A percentile compares a stretch with the other conserved stretches of the same genome.
Conservation (phyloP, 1,284 basidiomycete species). For the Ceratobasidium sp. region DNA sequence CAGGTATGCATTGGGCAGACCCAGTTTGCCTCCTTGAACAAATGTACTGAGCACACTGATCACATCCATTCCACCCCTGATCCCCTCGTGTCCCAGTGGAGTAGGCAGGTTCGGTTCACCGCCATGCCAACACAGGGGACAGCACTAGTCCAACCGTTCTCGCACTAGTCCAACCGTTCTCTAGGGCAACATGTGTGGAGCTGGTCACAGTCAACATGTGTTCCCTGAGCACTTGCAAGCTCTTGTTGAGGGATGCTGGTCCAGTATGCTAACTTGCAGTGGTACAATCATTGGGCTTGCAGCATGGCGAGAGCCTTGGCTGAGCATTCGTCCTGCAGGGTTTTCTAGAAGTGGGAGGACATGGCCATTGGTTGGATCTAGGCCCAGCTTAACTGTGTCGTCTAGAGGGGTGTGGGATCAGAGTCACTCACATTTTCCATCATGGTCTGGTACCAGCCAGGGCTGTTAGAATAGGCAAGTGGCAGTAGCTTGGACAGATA, state of each 20-base stretch:
- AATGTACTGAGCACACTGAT: constrained; percentile 23
- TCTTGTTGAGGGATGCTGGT: not conserved
- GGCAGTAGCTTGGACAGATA: not conserved
- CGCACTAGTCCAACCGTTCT: constrained; percentile 29
- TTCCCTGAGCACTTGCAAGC: not conserved
- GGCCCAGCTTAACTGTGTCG: not conserved
- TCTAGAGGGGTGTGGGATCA: not conserved
- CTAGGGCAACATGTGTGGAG: not conserved
- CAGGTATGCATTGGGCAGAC: not conserved
- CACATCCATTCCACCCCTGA: constrained; percentile 23
- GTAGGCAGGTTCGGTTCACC: not conserved
- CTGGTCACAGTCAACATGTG: not conserved
- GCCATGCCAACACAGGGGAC: constrained; percentile 12
- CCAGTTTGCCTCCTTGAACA: not conserved
- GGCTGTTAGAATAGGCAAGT: constrained; percentile 9
- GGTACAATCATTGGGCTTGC: constrained; percentile 1
- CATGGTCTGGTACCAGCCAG: constrained; percentile 27
- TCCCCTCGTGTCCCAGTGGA: constrained; percentile 16
- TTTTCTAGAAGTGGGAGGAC: not conserved
- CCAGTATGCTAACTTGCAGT: not conserved
- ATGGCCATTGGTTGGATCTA: constrained; percentile 10
- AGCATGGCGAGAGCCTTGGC: not conserved
- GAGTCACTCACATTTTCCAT: constrained; percentile 24
- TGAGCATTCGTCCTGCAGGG: not conserved
- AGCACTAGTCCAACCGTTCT: constrained; percentile 28